phyloP scores from a whole-genome alignment of 2,329 filamentous ascomycete genomes.

The Ophiostoma piceae region DNA sequence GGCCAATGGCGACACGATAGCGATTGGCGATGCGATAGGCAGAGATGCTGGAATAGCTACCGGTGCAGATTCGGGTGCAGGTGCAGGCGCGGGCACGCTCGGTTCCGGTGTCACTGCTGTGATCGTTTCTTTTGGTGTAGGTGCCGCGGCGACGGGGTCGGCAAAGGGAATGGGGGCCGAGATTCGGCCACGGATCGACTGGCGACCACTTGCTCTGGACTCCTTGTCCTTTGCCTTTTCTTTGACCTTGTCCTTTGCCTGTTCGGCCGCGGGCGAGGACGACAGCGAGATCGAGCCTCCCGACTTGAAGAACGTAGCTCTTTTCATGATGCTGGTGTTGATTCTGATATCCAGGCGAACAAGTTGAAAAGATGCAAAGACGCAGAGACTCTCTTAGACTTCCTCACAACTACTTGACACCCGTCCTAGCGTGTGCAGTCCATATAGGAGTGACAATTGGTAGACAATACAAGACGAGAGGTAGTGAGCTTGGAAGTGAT shows the following conservation, averaged over 20 bases:
- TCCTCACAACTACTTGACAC: constrained; percentile 1
- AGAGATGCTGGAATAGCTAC: not conserved
- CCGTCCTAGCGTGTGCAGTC: not conserved
- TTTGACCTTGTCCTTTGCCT: constrained; percentile 27
- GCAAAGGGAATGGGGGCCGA: constrained; percentile 56
- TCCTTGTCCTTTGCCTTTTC: not conserved
- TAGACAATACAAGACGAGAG: not conserved
- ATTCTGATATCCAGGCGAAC: not conserved
- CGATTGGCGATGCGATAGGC: not conserved
- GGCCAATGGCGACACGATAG: not conserved
- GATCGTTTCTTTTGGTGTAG: not conserved
- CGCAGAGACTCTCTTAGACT: not conserved
- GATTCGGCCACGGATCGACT: constrained; percentile 55
- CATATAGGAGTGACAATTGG: not conserved
- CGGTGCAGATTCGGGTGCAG: not conserved
- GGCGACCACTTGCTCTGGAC: constrained; percentile 32
- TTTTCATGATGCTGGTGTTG: constrained; percentile 19
- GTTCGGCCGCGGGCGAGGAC: constrained; percentile 31
- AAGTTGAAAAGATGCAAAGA: not conserved
- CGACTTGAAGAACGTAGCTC: constrained; percentile 42
- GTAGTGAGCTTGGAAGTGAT: not conserved
- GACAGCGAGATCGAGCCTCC: constrained; percentile 15
- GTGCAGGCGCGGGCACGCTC: not conserved
- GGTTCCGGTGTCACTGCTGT: not conserved
- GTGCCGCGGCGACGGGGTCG: constrained; percentile 33